Percentiles rank a stretch among this genome's conserved stretches.
Evolutionary conservation across 1,139 yeast genomes (phyloP).

Genomic region (Pichia sp.): DNA sequence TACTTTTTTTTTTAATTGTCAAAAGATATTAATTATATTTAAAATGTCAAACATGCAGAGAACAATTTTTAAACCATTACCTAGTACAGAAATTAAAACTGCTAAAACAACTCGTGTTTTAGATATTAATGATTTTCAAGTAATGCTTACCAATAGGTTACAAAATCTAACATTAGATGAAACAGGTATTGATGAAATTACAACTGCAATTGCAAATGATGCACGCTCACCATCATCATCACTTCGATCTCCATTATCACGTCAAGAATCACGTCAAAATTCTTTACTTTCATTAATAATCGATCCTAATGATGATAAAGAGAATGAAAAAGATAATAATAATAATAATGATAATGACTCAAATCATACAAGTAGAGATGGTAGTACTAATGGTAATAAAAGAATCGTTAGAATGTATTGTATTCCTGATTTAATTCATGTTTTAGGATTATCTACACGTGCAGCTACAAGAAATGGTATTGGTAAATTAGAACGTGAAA

Average conservation of each 20-base stretch:
- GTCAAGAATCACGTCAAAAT: slow-evolving; percentile 26
- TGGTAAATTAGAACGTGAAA: slow-evolving; percentile 44
- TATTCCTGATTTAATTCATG: slow-evolving; percentile 24
- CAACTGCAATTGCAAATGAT: neutral
- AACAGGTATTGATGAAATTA: neutral
- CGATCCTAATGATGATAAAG: slow-evolving; percentile 19
- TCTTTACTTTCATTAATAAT: slow-evolving; percentile 23
- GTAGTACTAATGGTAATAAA: slow-evolving; percentile 7
- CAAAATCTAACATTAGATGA: neutral
- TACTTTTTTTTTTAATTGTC: no score
- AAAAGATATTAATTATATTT: no score
- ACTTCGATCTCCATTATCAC: slow-evolving; percentile 9
- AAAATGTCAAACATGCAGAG: no score
- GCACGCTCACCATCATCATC: neutral
- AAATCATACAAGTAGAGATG: neutral
- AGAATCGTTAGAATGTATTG: slow-evolving; percentile 16
- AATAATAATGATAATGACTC: neutral
- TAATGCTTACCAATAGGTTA: neutral
- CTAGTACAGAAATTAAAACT: no score
- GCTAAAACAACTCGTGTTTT: no score
- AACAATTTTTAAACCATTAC: no score
- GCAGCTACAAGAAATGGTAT: slow-evolving; percentile 35
- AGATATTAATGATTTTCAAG: neutral
- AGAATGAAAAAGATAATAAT: neutral
- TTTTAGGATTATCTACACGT: slow-evolving; percentile 32